These are phyloP conservation scores for Fusarium veterinarium DNA, from an alignment of 2,329 filamentous ascomycete genomes.

Conservation along the genomic window DNA sequence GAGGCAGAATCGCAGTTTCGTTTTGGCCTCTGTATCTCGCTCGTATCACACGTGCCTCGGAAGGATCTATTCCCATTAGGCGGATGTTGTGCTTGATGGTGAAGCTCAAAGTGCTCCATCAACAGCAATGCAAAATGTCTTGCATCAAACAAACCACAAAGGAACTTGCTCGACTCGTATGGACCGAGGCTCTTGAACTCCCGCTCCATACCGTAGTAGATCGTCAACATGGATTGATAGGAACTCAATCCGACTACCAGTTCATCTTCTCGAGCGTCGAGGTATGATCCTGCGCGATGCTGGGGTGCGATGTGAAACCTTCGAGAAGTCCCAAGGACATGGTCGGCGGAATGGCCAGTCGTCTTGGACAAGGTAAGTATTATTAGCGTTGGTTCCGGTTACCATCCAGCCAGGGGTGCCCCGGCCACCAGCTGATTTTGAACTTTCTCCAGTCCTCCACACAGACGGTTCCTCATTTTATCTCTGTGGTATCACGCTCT, in stretches of 20 bases:
- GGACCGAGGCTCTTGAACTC: conserved; percentile 28
- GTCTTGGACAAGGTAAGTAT: conserved; percentile 32
- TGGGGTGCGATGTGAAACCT: conserved; percentile 44
- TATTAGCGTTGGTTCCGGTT: conserved; percentile 35
- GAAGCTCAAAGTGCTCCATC: conserved; percentile 6
- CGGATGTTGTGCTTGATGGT: background rate
- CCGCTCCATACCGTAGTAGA: conserved; percentile 25
- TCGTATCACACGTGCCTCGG: background rate
- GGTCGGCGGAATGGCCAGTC: conserved; percentile 45
- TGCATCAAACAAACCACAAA: conserved; percentile 3
- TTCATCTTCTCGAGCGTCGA: conserved; percentile 41
- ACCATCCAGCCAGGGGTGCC: conserved; percentile 17
- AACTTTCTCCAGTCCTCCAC: conserved; percentile 33
- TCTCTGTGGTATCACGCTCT: conserved; percentile 26
- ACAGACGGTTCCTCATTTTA: conserved; percentile 31
- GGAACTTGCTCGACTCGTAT: conserved; percentile 18
- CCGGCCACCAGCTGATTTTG: conserved; percentile 43
- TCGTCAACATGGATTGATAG: conserved; percentile 43
- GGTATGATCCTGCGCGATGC: conserved; percentile 45
- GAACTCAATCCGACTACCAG: conserved; percentile 33
- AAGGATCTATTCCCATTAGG: background rate
- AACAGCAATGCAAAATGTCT: background rate
- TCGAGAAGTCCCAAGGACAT: conserved; percentile 49
- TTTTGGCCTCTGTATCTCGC: background rate
- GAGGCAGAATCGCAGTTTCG: background rate